Percentiles rank a stretch among this genome's conserved stretches.
These are phyloP conservation scores for Amauroascus niger DNA, from an alignment of 2,329 filamentous ascomycete species.

Conservation along the genomic window DNA sequence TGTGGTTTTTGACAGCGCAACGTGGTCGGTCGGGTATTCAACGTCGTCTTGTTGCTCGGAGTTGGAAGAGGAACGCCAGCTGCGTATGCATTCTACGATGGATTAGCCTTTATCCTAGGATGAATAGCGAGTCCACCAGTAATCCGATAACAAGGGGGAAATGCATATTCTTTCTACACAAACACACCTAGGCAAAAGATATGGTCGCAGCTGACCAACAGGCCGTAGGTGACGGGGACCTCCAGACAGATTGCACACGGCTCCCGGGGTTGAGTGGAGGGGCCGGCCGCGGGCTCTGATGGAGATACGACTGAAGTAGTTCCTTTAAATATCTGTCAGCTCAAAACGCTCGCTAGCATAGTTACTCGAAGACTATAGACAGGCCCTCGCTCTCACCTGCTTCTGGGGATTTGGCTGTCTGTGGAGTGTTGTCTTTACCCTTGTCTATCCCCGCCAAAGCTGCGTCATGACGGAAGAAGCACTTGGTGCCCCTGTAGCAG, in stretches of 20 bases:
- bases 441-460: constrained; percentile 17
- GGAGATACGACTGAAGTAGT: background rate
- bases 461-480: constrained; percentile 22
- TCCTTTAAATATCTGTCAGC: too few species aligned
- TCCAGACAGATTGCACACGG: constrained; percentile 25
- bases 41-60: constrained; percentile 11
- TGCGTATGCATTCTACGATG: constrained; percentile 22
- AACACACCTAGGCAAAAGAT: too few species aligned
- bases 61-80: constrained; percentile 22
- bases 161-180: too few species aligned
- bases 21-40: constrained; percentile 2
- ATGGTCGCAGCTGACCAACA: constrained; percentile 24
- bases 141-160: background rate
- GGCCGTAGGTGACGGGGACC: constrained; percentile 22
- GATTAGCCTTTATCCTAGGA: background rate
- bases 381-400: background rate
- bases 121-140: background rate
- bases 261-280: constrained; percentile 9
- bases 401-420: background rate
- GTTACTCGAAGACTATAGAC: background rate
- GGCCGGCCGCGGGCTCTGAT: background rate
- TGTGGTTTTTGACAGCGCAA: constrained; percentile 17
- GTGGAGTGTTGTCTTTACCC: background rate
- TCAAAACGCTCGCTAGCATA: background rate
- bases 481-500: constrained; percentile 20